phyloP scores from a whole-genome alignment of 2,329 filamentous ascomycete genomes.

The Colletotrichum salicis region DNA sequence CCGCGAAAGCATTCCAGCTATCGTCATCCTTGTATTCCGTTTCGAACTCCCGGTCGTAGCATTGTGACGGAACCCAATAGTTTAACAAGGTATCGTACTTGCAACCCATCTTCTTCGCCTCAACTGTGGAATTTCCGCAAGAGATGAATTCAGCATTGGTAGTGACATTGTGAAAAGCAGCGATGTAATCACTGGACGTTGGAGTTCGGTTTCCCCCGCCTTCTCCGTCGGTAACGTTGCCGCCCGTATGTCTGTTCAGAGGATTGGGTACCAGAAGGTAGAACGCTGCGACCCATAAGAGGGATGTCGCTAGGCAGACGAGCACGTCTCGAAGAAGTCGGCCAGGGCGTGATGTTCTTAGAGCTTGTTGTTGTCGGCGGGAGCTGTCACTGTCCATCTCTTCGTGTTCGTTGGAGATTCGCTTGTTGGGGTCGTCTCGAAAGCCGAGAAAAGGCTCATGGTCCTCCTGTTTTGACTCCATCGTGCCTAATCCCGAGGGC shows the following conservation, averaged over 20 bases:
- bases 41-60: constrained; percentile 39
- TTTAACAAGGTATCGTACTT: constrained; percentile 41
- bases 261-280: constrained; percentile 19
- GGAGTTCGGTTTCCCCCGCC: too few species aligned
- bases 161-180: constrained; percentile 37
- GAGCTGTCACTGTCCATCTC: background rate
- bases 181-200: background rate
- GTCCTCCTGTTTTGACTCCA: constrained; percentile 20
- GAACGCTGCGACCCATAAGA: constrained; percentile 38
- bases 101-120: constrained; percentile 37
- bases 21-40: constrained; percentile 42
- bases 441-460: constrained; percentile 28
- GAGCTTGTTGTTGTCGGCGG: background rate
- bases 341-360: background rate
- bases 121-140: constrained; percentile 38
- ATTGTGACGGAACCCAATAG: constrained; percentile 40
- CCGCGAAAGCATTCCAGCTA: constrained; percentile 38
- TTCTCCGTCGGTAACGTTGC: background rate
- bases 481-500: background rate
- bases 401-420: background rate
- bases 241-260: too few species aligned
- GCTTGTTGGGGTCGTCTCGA: constrained; percentile 1
- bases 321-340: constrained; percentile 3
- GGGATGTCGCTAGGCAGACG: constrained; percentile 34
- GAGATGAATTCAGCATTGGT: constrained; percentile 33